These are phyloP conservation scores for Physcomitrellopsis africana DNA, from an alignment of 225 moss, liverwort and hornwort species.

Conservation along the genomic window DNA sequence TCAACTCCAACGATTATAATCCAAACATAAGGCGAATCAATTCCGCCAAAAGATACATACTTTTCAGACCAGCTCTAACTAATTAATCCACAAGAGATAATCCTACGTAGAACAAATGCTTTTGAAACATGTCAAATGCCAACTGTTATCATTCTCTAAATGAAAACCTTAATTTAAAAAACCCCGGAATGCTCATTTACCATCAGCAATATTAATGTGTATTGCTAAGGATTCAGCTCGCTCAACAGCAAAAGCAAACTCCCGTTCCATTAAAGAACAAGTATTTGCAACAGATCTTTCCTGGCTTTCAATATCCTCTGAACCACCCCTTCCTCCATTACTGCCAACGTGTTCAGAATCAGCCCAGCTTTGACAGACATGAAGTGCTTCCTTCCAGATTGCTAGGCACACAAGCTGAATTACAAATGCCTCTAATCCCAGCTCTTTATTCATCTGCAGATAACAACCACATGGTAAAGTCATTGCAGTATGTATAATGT, in stretches of 20 bases:
- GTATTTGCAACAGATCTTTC: conserved; percentile 76
- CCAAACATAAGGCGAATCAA: too few relatives aligned
- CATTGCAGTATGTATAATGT: not conserved
- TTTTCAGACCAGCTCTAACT: conserved; percentile 48
- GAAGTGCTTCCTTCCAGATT: conserved; percentile 93
- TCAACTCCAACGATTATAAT: not conserved
- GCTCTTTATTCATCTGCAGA: conserved; percentile 78
- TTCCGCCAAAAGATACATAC: not conserved
- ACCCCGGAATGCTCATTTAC: conserved; percentile 43
- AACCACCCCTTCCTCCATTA: conserved; percentile 53
- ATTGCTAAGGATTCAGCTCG: conserved; percentile 83
- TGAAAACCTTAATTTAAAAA: not conserved
- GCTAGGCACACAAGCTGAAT: conserved; percentile 91
- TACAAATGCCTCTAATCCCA: conserved; percentile 82
- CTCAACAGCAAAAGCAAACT: conserved; percentile 93
- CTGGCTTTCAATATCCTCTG: conserved; percentile 63
- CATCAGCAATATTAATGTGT: conserved; percentile 66
- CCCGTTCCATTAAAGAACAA: conserved; percentile 85
- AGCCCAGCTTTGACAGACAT: conserved; percentile 89
- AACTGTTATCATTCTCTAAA: conserved; percentile 11
- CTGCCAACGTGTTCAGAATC: conserved; percentile 51
- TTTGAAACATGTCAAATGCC: conserved; percentile 11
- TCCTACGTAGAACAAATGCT: conserved; percentile 19
- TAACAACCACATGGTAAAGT: conserved; percentile 24
- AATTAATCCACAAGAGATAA: conserved; percentile 37